Percentiles rank a stretch among this genome's conserved stretches.
These are phyloP conservation scores for Barbarea vulgaris DNA, from an alignment of 345 rosid species.

Conservation along the genomic window DNA sequence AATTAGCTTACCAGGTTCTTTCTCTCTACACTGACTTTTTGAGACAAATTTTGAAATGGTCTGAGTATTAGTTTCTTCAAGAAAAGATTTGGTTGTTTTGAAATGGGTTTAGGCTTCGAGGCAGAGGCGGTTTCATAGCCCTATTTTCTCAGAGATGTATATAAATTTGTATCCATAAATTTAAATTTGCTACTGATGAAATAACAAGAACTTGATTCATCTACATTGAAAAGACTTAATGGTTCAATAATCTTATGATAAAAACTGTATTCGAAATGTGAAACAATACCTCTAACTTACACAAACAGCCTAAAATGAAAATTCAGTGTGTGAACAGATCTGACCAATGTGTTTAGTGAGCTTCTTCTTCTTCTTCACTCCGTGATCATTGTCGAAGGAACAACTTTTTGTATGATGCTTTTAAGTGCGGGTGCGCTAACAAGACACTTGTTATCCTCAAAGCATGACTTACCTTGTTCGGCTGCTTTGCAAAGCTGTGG, in stretches of 20 bases:
- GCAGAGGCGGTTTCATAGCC: too few species aligned
- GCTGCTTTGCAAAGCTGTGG: slow-evolving; percentile 84
- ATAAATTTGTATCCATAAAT: not conserved
- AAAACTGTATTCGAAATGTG: not conserved
- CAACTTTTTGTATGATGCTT: slow-evolving; percentile 57
- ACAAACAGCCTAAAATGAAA: not conserved
- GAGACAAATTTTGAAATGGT: too few species aligned
- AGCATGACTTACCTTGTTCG: slow-evolving; percentile 90
- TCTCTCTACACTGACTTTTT: too few species aligned
- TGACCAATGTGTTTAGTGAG: not conserved
- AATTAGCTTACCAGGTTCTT: too few species aligned
- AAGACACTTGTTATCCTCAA: slow-evolving; percentile 62
- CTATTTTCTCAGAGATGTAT: not conserved
- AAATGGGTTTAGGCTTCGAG: too few species aligned
- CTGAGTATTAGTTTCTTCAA: too few species aligned
- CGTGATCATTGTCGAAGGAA: slow-evolving; percentile 38
- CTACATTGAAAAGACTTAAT: not conserved
- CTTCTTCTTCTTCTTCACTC: slow-evolving; percentile 25
- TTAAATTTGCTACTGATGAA: too few species aligned
- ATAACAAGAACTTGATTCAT: not conserved
- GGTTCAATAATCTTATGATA: not conserved
- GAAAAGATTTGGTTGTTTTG: too few species aligned
- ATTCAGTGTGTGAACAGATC: not conserved
- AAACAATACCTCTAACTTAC: not conserved
- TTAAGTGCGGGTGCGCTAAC: slow-evolving; percentile 72